Evolutionary conservation across 768 basidiomycete species (phyloP), one percentile per base, ranked within the genome.

Genomic region (Gymnopilus junonius): DNA sequence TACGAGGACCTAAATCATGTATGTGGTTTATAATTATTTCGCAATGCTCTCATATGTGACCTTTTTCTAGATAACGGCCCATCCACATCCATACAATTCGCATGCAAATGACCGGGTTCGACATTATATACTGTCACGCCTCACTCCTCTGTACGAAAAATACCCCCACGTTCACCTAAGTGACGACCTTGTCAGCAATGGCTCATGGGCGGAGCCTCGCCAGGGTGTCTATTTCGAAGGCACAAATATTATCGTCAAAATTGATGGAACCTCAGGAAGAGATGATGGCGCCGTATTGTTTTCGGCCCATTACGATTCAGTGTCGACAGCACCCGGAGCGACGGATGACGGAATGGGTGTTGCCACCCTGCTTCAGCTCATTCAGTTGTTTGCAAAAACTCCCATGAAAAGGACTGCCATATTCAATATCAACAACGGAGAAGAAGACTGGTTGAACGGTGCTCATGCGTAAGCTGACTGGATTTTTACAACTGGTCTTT

Each of bases 361-460:
- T 5, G 86, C 77, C 3, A 88, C 88, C 0, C 74, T 91, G 1
- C 71, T 93, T 27, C 87, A 91, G 60, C 80, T 94, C 66, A 76
- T 91, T 37, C 76, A 86, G 42, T 83, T 86, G 64, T 77, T 87
- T 56, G 77, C 80, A 1, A 73, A 76, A 57, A 77, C 87, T 43
- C 77, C 81, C 8, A 85, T 85, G 1, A 74, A 77, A 42, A 80
- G 87, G 37, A 91, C 90, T 0, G 88, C 88, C 3, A 75, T 95
- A 2, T 93, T 94, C 79, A 92, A 94, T 69, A 83, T 93, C 71
- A 95, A 95, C 73, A 94, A 94, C 64, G 93, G 89, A 2, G 93
- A 94, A 70, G 93, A 95, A 69, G 87, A 92, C 71, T 84, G 87
- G 27, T 72, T 94, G 64, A 83, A 88, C 62, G 93, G 93, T 25